Conservation (phyloP, 768 basidiomycete genomes). For the Hemileccinum rubropunctum region DNA sequence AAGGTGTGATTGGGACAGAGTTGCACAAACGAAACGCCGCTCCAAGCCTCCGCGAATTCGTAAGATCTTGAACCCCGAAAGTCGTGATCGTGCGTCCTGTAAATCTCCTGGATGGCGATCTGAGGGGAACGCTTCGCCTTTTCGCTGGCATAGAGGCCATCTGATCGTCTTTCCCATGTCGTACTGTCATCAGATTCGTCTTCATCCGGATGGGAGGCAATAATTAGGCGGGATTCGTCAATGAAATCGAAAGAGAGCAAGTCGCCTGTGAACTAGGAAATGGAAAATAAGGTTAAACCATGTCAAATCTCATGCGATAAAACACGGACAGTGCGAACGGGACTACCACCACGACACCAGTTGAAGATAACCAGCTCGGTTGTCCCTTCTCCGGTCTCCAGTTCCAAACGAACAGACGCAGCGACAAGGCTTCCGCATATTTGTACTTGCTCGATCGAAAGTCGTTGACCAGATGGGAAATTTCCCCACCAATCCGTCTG, state of each 20-base stretch:
- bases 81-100: slow-evolving; percentile 6
- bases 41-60: slow-evolving; percentile 56
- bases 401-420: slow-evolving; percentile 26
- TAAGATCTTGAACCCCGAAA: slow-evolving; percentile 32
- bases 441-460: slow-evolving; percentile 28
- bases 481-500: slow-evolving; percentile 36
- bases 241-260: slow-evolving; percentile 31
- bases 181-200: slow-evolving; percentile 31
- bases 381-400: slow-evolving; percentile 32
- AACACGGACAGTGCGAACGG: slow-evolving; percentile 25
- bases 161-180: slow-evolving; percentile 27
- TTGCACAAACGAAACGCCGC: slow-evolving; percentile 39
- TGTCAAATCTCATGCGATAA: background rate
- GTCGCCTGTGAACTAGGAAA: slow-evolving; percentile 26
- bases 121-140: slow-evolving; percentile 33
- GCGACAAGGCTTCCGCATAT: slow-evolving; percentile 27
- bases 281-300: background rate
- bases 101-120: slow-evolving; percentile 24
- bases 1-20: slow-evolving; percentile 49
- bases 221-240: slow-evolving; percentile 24
- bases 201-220: slow-evolving; percentile 31
- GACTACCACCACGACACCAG: slow-evolving; percentile 28
- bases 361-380: slow-evolving; percentile 31
- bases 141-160: slow-evolving; percentile 31
- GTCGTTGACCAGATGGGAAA: slow-evolving; percentile 31